These are phyloP conservation scores for Boletus vermiculosoides DNA, from an alignment of 768 basidiomycete genomes.

Conservation along the genomic window DNA sequence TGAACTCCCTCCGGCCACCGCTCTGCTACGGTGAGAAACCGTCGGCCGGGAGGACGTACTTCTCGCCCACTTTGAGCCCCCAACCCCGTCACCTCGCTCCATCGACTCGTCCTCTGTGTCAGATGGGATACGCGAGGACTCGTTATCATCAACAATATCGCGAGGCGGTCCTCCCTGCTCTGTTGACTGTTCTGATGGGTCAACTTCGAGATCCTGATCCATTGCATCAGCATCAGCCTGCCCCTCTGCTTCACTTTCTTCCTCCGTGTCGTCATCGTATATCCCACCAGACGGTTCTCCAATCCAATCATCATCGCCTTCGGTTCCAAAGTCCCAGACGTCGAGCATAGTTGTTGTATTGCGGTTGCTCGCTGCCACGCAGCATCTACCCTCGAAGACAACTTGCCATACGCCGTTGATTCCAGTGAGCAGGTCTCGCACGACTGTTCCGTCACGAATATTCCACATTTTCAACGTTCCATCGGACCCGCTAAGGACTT, in stretches of 20 bases:
- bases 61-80: conserved; percentile 32
- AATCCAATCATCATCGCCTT: conserved; percentile 74
- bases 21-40: conserved; percentile 17
- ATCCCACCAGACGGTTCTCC: conserved; percentile 74
- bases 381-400: conserved; percentile 90
- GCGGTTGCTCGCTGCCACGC: conserved; percentile 90
- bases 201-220: conserved; percentile 58
- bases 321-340: conserved; percentile 87
- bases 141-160: conserved; percentile 28
- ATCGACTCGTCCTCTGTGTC: conserved; percentile 35
- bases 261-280: conserved; percentile 65
- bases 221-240: conserved; percentile 66
- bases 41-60: conserved; percentile 20
- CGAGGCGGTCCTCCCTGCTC: conserved; percentile 28
- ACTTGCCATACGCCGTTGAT: conserved; percentile 99
- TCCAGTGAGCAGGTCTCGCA: conserved; percentile 85
- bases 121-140: conserved; percentile 24
- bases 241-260: conserved; percentile 46
- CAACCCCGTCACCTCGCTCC: conserved; percentile 29
- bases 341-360: conserved; percentile 76
- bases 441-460: conserved; percentile 78
- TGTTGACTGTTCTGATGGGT: conserved; percentile 33
- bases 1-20: conserved; percentile 23
- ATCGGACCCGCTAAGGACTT: conserved; percentile 92
- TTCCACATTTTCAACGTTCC: conserved; percentile 99